phyloP scores from a whole-genome alignment of 148 eudicot genomes.

The Spergularia marina region DNA sequence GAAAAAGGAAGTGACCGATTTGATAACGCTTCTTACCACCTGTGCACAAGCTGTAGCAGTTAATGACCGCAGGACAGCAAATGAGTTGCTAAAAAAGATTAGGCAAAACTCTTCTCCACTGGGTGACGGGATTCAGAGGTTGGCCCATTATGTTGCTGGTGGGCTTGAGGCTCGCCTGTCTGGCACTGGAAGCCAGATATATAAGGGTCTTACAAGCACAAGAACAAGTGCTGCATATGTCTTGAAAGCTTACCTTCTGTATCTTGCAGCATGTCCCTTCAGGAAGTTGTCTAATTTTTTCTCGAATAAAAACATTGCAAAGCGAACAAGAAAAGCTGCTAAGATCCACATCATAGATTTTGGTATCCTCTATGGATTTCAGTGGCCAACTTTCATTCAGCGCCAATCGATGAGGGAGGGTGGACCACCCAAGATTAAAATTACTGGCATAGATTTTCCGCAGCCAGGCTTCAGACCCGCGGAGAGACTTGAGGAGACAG shows the following conservation, averaged over 20 bases:
- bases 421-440: conserved; percentile 58
- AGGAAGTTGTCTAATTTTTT: conserved; percentile 49
- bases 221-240: conserved; percentile 47
- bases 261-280: conserved; percentile 60
- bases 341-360: conserved; percentile 61
- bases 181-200: conserved; percentile 61
- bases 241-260: conserved; percentile 59
- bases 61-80: conserved; percentile 47
- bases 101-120: conserved; percentile 54
- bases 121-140: conserved; percentile 64
- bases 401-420: conserved; percentile 41
- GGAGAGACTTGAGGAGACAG: conserved; percentile 58
- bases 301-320: conserved; percentile 42
- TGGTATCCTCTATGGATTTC: conserved; percentile 65
- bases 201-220: conserved; percentile 42
- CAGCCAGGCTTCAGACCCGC: conserved; percentile 68
- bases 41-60: conserved; percentile 71
- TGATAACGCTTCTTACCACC: conserved; percentile 49
- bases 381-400: conserved; percentile 67
- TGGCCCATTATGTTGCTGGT: conserved; percentile 58
- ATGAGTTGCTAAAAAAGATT: conserved; percentile 47
- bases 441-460: conserved; percentile 70
- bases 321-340: conserved; percentile 28
- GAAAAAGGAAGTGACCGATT: conserved; percentile 53
- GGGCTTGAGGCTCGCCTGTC: conserved; percentile 71